A percentile compares a stretch with the other conserved stretches of the same genome.
Evolutionary conservation across 768 basidiomycete genomes (phyloP).

Genomic region (Podaxis pistillaris): DNA sequence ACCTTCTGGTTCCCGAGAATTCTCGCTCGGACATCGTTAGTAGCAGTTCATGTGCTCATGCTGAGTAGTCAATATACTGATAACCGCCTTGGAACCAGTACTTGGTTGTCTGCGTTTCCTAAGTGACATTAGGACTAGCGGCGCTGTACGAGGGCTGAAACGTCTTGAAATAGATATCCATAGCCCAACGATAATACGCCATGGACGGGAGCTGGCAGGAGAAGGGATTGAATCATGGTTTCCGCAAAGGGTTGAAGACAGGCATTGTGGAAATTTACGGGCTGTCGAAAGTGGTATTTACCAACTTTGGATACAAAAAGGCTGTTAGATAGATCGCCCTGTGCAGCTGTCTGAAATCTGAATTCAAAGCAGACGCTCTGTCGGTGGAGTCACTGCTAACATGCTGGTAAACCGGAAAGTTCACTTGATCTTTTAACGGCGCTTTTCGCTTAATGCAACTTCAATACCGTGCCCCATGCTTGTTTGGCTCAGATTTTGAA

Average conservation of each 20-base stretch:
- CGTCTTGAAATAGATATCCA: neutral
- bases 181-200: neutral
- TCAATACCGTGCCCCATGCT: too few relatives aligned
- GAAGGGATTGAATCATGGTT: neutral
- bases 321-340: neutral
- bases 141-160: neutral
- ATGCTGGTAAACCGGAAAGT: too few relatives aligned
- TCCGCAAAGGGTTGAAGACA: neutral
- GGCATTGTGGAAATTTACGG: neutral
- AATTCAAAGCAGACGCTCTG: too few relatives aligned
- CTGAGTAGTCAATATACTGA: slow-evolving; percentile 24
- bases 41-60: slow-evolving; percentile 62
- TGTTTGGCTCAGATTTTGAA: too few relatives aligned
- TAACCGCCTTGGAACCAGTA: slow-evolving; percentile 17
- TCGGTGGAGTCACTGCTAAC: too few relatives aligned
- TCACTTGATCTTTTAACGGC: too few relatives aligned
- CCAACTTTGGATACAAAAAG: neutral
- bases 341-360: neutral
- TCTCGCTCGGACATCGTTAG: slow-evolving; percentile 39
- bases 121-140: neutral
- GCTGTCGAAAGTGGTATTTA: neutral
- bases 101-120: slow-evolving; percentile 18
- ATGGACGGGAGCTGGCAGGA: neutral
- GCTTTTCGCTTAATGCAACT: too few relatives aligned
- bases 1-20: slow-evolving; percentile 33